Base-by-base conservation (phyloP, 768 basidiomycete genomes). In the Leucosporidium scottii region DNA sequence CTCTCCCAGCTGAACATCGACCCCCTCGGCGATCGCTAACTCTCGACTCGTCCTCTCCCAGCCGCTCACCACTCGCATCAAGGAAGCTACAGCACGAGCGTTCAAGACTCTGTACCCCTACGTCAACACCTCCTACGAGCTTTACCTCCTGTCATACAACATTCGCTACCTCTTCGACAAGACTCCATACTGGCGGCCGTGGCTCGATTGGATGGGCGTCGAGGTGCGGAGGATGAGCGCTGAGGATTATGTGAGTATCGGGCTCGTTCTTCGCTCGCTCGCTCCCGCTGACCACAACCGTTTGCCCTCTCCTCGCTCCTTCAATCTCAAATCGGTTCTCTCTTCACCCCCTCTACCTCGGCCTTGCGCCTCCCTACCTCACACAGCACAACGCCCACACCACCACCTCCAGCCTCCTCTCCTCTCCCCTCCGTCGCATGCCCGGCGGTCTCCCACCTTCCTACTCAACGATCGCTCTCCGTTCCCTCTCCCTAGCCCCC, bases 111-210 rank as follows among this genome's bases (percentile, higher is more conserved):
- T 84, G 2, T 98, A 96, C 76, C 96, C 96, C 0, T 92, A 87
- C 83, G 74, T 86, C 21, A 94, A 91, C 77, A 82, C 84, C 7
- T 76, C 81, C 5, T 87, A 88, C 70, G 93, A 98, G 78, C 66
- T 86, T n/a, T 89, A 89, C 85, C 80, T 93, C 63, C 82, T 97
- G 10, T 79, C 83, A 6, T 91, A 85, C 81, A 97, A 96, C 76
- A 79, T 97, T 57, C 85, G 86, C 20, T 98, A 96, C 79, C 82
- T 97, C 20, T 97, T 96, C 75, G 91, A 92, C 70, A 83, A 82
- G 77, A 90, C 88, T 23, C 83, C 87, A 8, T 88, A 86, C 75
- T 92, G 94, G 78, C 84, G 93, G 72, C 93, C 94, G 18, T 98
- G 93, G 93, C 80, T 96, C 59, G 81, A 84, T 28, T 89, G 88